These are phyloP conservation scores for Penicillium sp. DNA, from an alignment of 2,329 filamentous ascomycete genomes.

Conservation along the genomic window DNA sequence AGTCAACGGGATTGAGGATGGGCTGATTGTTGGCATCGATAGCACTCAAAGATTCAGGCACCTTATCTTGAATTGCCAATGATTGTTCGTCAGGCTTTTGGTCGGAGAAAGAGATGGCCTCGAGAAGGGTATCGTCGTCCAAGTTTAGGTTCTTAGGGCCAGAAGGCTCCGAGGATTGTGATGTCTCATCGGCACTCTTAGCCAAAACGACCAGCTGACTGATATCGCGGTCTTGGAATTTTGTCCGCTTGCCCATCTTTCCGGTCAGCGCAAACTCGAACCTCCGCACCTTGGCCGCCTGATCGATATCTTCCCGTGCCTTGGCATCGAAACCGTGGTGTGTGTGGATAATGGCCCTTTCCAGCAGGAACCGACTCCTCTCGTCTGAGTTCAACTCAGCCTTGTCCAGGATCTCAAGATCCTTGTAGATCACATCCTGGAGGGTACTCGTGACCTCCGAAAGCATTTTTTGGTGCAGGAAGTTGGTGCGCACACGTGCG, in stretches of 20 bases:
- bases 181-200: constrained; percentile 57
- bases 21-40: constrained; percentile 79
- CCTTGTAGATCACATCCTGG: constrained; percentile 59
- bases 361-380: constrained; percentile 71
- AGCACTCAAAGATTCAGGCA: constrained; percentile 61
- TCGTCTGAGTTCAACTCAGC: constrained; percentile 41
- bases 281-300: constrained; percentile 63
- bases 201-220: constrained; percentile 92
- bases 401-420: constrained; percentile 53
- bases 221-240: constrained; percentile 47
- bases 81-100: constrained; percentile 44
- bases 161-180: constrained; percentile 27
- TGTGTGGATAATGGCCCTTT: constrained; percentile 78
- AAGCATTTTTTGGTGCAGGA: constrained; percentile 68
- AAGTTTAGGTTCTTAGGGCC: constrained; percentile 69
- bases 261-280: constrained; percentile 84
- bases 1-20: constrained; percentile 75
- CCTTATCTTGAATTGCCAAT: constrained; percentile 40
- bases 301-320: constrained; percentile 67
- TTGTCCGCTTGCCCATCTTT: constrained; percentile 66
- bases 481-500: constrained; percentile 67
- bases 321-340: constrained; percentile 77
- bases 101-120: constrained; percentile 76
- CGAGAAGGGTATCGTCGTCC: constrained; percentile 90
- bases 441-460: constrained; percentile 60